Evolutionary conservation across 139 green algal species (phyloP), one percentile per base, ranked within the genome.

Genomic region (Chlorella vulgaris): DNA sequence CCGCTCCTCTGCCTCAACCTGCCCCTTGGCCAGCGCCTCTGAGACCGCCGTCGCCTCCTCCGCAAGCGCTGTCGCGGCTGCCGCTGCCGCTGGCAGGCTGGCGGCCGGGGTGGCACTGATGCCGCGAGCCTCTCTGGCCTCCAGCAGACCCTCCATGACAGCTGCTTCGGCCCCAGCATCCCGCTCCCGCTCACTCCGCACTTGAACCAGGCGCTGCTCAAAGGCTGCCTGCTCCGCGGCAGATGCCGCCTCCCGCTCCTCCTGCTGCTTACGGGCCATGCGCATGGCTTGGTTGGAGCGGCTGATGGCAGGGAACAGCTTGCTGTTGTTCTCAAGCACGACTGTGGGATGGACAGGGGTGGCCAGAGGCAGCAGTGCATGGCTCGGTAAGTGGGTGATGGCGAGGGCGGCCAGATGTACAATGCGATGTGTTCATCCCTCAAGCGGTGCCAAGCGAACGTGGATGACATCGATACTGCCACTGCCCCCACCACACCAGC

Each of bases 281-380:
- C 33, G 36, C 87, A 96, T 91, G 0, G 92, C 91, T 68, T 87
- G 67, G 79, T 97, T 97, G 39, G 93, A 92, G 28, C 88, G 85
- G 13, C 75, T 70, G 66, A 97, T 96, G 33, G 93, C 93, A 5
- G 93, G 93, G 69, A 97, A 97, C 66, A 86, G 89, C 1, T 31
- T 43, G 1, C 80, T 74, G 19, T 94, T 94, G 76, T 95, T 96
- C 63, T 97, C 93, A 26, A 88, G 66, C 40, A 91, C 38, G 21
- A 96, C 43, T 26, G 73, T 33, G 26, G 50, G 69, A 1, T 21
- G 69, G n/a, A 19, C 24, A 29, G 26, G 7, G 66, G 2, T 24
- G 10, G 24, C 66, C 24, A n/a, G n/a, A n/a, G n/a, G n/a, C n/a
- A n/a, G n/a, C n/a, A n/a, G n/a, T n/a, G n/a, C n/a, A n/a, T n/a